Conservation (phyloP, 2,329 filamentous ascomycete species). For the Colletotrichum ledebouriae region DNA sequence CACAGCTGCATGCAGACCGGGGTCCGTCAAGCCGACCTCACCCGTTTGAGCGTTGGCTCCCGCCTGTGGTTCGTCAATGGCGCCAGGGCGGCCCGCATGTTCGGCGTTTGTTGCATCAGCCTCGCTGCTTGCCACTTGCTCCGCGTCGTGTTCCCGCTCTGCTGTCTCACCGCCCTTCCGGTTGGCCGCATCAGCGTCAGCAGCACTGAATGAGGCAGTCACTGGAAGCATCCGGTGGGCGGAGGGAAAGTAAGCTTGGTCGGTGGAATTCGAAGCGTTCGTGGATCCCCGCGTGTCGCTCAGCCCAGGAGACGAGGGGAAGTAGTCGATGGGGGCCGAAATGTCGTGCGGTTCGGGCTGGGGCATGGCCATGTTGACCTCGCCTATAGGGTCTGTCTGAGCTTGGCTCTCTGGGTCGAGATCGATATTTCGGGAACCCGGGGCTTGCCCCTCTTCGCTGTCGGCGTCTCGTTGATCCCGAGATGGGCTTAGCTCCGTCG, state of each 20-base stretch:
- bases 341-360: conserved; percentile 30
- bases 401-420: conserved; percentile 28
- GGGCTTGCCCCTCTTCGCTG: not conserved
- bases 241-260: conserved; percentile 18
- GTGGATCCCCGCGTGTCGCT: conserved; percentile 23
- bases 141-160: conserved; percentile 20
- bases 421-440: conserved; percentile 12
- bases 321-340: conserved; percentile 13
- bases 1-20: conserved; percentile 40
- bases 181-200: conserved; percentile 23
- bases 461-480: conserved; percentile 15
- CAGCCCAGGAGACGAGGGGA: conserved; percentile 35
- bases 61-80: conserved; percentile 35
- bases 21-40: conserved; percentile 26
- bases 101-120: conserved; percentile 38
- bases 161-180: conserved; percentile 40
- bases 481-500: conserved; percentile 3
- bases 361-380: conserved; percentile 13
- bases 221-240: conserved; percentile 14
- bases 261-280: conserved; percentile 15
- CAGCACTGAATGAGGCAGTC: conserved; percentile 9
- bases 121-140: conserved; percentile 32
- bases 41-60: conserved; percentile 25
- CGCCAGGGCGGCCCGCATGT: conserved; percentile 33
- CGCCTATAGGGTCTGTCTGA: conserved; percentile 22